Evolutionary conservation across 2,329 filamentous ascomycete species (phyloP).

Genomic region (Claviceps cyperi): DNA sequence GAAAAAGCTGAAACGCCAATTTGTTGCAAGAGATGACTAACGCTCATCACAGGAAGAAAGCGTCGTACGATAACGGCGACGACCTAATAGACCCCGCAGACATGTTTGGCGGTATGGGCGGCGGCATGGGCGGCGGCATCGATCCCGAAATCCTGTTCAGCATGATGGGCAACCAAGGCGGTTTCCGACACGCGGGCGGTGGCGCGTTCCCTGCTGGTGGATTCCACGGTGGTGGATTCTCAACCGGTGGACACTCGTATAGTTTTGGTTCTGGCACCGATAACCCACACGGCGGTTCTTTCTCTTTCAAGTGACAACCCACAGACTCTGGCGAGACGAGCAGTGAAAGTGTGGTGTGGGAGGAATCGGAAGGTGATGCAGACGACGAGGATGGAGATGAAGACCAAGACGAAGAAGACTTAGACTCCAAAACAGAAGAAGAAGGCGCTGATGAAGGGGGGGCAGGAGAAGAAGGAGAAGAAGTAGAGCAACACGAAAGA

Average conservation of each 20-base stretch:
- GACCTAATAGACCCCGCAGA: constrained; percentile 80
- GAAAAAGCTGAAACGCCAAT: neutral
- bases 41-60: constrained; percentile 52
- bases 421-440: constrained; percentile 1
- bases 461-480: constrained; percentile 16
- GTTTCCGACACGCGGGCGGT: constrained; percentile 36
- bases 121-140: constrained; percentile 50
- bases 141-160: constrained; percentile 68
- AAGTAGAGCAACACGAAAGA: constrained; percentile 13
- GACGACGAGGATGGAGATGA: constrained; percentile 14
- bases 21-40: neutral
- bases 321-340: constrained; percentile 22
- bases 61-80: constrained; percentile 81
- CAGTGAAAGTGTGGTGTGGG: constrained; percentile 17
- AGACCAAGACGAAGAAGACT: constrained; percentile 5
- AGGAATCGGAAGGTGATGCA: constrained; percentile 12
- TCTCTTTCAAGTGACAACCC: constrained; percentile 36
- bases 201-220: constrained; percentile 41
- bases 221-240: constrained; percentile 32
- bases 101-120: constrained; percentile 51
- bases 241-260: constrained; percentile 30
- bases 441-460: constrained; percentile 15
- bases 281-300: constrained; percentile 23
- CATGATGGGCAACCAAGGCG: constrained; percentile 61
- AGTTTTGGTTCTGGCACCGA: constrained; percentile 31